Percentiles rank a stretch among this genome's conserved stretches.
These are phyloP conservation scores for Neospora caninum DNA, from an alignment of 169 alveolate species.

Conservation along the genomic window DNA sequence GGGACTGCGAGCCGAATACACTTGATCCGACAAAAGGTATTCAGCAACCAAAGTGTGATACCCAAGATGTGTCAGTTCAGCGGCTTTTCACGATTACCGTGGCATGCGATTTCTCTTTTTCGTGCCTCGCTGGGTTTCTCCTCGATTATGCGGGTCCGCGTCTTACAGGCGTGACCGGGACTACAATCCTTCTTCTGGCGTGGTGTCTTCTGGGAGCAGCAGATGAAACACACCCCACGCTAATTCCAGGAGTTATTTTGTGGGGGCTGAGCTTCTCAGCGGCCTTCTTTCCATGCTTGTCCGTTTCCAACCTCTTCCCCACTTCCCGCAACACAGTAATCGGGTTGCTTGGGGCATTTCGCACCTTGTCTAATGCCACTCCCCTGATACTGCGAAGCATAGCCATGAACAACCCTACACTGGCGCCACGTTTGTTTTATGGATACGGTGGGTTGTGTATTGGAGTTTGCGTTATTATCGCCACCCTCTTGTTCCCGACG, in stretches of 20 bases:
- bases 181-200: neutral
- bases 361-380: neutral
- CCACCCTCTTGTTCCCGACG: slow-evolving; percentile 16
- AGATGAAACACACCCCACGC: neutral
- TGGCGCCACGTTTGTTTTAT: neutral
- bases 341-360: slow-evolving; percentile 9
- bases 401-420: neutral
- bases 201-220: slow-evolving; percentile 39
- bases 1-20: neutral
- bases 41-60: neutral
- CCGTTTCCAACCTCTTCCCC: slow-evolving; percentile 46
- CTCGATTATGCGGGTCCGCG: slow-evolving; percentile 33
- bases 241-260: neutral
- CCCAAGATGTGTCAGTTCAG: slow-evolving; percentile 28
- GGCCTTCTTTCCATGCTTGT: slow-evolving; percentile 46
- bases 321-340: slow-evolving; percentile 16
- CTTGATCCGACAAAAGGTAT: neutral
- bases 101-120: slow-evolving; percentile 1
- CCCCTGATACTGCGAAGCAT: slow-evolving; percentile 37
- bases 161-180: neutral
- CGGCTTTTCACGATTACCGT: neutral
- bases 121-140: neutral
- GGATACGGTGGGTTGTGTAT: neutral
- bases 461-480: neutral
- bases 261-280: neutral